Base-by-base conservation (phyloP, 805 yeast genomes). In the Pichia membranifaciens region DNA sequence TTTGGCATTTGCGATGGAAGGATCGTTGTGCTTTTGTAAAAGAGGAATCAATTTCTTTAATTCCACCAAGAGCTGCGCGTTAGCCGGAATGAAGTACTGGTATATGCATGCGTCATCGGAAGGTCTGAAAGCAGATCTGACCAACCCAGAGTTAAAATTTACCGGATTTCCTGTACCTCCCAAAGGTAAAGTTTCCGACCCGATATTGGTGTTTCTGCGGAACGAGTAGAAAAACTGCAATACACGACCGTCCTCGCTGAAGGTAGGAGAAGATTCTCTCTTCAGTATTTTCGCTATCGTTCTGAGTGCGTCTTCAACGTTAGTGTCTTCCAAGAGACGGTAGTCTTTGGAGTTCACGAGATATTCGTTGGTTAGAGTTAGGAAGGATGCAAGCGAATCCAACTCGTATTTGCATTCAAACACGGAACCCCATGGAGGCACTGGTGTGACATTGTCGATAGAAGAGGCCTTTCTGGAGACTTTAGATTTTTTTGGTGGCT, bases 341-440 rank as follows among this genome's bases (percentile, higher is more conserved):
- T 61, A 56, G 54, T 81, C 85, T 2, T 66, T 69, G 0, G 88
- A 76, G 43, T 73, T 63, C 38, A 70, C 76, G 53, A 68, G 81
- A 61, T 83, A 89, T 49, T 83, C 91, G 58, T 82, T 85, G 7
- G 86, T 71, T 48, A 88, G 66, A 0, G 89, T 83, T 48, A 88
- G 67, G 56, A 88, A 88, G 5, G 93, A 82, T 0, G 95, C 95
- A 44, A 88, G 66, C 2, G 93, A 84, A 64, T 88, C 96, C 47
- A 88, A 70, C 60, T 88, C 96, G 71, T 85, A 88, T 61, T 88
- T 88, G 66, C 96, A 88, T 60, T 88, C 96, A 64, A 87, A 88
- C 0, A 86, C 95, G 22, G 70, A 70, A 16, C 62, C 61, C 81
- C 89, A 85, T 50, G 84, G 78, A 2, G 89, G 90, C 5, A 57